These are phyloP conservation scores for Penicillium griseofulvum DNA, from an alignment of 2,329 filamentous ascomycete species.

Conservation along the genomic window DNA sequence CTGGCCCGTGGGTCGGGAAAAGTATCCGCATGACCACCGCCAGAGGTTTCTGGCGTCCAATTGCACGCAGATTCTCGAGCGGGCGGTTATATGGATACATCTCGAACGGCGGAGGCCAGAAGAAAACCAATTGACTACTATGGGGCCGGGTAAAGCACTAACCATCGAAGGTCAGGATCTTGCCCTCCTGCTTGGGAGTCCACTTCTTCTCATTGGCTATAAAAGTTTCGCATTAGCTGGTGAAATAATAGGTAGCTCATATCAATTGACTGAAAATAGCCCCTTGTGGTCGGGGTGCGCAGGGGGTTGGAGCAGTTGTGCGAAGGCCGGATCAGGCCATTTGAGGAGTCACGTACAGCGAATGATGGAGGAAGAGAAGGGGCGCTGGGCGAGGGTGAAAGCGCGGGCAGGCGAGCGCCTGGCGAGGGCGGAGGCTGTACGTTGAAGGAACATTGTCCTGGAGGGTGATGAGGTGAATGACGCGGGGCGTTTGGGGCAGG, in stretches of 20 bases:
- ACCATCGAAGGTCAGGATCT: conserved; percentile 48
- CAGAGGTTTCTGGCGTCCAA: conserved; percentile 9
- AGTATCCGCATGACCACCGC: conserved; percentile 12
- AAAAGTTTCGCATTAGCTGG: conserved; percentile 26
- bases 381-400: conserved; percentile 40
- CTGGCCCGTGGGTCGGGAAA: conserved; percentile 9
- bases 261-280: neutral
- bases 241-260: neutral
- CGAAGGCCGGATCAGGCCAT: conserved; percentile 26
- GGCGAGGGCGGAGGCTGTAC: conserved; percentile 46
- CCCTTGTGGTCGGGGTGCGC: conserved; percentile 24
- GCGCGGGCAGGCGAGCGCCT: conserved; percentile 46
- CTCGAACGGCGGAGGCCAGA: conserved; percentile 6
- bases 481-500: conserved; percentile 28
- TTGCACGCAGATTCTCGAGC: conserved; percentile 1
- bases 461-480: conserved; percentile 21
- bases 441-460: conserved; percentile 49
- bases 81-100: neutral
- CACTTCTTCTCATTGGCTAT: conserved; percentile 41
- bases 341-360: conserved; percentile 44
- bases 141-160: conserved; percentile 23
- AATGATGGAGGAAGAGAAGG: conserved; percentile 46
- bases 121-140: conserved; percentile 14
- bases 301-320: conserved; percentile 20
- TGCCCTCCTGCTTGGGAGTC: conserved; percentile 42